Percentiles rank a stretch among this genome's conserved stretches.
Evolutionary conservation across 1,284 basidiomycete genomes (phyloP).

Genomic region (Hypsizygus ulmarius): DNA sequence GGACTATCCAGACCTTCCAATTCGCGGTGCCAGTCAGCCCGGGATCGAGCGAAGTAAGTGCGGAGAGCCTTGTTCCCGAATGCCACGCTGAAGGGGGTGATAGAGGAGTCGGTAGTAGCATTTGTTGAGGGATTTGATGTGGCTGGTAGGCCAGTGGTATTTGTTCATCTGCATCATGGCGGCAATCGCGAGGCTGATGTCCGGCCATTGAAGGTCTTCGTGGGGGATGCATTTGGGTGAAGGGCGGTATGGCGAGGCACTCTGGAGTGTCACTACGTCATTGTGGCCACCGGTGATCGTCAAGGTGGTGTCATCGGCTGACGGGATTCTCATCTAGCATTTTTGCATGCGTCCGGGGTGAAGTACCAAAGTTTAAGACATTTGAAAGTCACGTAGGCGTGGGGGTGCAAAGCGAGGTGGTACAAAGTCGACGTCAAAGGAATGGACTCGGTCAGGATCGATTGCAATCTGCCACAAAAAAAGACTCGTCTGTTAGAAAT

Average conservation of each 20-base stretch:
- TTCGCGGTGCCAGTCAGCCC: constrained; percentile 4
- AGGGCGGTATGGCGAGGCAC: neutral
- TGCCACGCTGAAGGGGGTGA: constrained; percentile 4
- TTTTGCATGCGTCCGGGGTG: constrained; percentile 22
- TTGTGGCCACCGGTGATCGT: neutral
- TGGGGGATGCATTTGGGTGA: too few species aligned
- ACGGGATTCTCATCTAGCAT: constrained; percentile 15
- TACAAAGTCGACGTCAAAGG: too few species aligned
- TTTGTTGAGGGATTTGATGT: neutral
- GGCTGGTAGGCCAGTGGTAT: too few species aligned
- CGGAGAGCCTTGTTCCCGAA: neutral
- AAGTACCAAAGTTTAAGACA: constrained; percentile 27
- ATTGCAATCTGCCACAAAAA: too few species aligned
- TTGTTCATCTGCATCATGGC: too few species aligned
- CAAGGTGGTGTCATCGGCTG: constrained; percentile 11
- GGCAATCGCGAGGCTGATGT: too few species aligned
- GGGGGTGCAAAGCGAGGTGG: too few species aligned
- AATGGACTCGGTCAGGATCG: too few species aligned
- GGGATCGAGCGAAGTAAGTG: constrained; percentile 10
- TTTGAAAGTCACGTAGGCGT: constrained; percentile 9
- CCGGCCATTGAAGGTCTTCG: too few species aligned
- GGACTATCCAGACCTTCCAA: neutral
- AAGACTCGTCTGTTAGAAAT: too few species aligned
- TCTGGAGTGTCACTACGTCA: neutral
- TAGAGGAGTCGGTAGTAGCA: neutral